Evolutionary conservation across 2,329 filamentous ascomycete species (phyloP).

Genomic region (Venturia oleaginea): DNA sequence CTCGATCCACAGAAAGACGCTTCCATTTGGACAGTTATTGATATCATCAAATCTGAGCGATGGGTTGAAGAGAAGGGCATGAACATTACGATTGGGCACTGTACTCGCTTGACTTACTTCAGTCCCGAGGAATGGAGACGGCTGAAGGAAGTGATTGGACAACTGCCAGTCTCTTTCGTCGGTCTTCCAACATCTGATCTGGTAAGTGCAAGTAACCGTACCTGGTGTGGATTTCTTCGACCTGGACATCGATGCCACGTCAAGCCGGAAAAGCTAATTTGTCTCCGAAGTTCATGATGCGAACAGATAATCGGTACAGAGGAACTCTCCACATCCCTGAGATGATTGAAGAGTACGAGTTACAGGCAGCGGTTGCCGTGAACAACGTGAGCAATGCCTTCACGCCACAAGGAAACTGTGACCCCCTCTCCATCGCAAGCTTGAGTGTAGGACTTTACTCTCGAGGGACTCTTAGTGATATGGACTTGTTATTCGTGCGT

Average conservation of each 20-base stretch:
- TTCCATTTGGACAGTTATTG: slow-evolving; percentile 46
- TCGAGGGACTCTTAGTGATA: slow-evolving; percentile 51
- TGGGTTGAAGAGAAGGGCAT: slow-evolving; percentile 38
- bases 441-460: slow-evolving; percentile 60
- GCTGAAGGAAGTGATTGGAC: slow-evolving; percentile 40
- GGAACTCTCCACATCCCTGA: slow-evolving; percentile 54
- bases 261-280: background rate
- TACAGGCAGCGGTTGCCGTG: slow-evolving; percentile 54
- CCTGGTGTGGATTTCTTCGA: background rate
- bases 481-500: slow-evolving; percentile 48
- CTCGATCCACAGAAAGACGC: slow-evolving; percentile 42
- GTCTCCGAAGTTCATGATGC: slow-evolving; percentile 51
- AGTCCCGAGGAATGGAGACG: slow-evolving; percentile 38
- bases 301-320: slow-evolving; percentile 37
- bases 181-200: slow-evolving; percentile 63
- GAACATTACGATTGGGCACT: slow-evolving; percentile 51
- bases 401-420: slow-evolving; percentile 58
- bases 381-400: slow-evolving; percentile 72
- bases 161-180: slow-evolving; percentile 55
- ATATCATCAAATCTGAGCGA: slow-evolving; percentile 37
- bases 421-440: slow-evolving; percentile 55
- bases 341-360: slow-evolving; percentile 48
- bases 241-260: background rate
- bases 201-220: background rate
- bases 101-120: slow-evolving; percentile 55